Base-by-base conservation (phyloP, 345 rosid species). In the Ceriops tagal region DNA sequence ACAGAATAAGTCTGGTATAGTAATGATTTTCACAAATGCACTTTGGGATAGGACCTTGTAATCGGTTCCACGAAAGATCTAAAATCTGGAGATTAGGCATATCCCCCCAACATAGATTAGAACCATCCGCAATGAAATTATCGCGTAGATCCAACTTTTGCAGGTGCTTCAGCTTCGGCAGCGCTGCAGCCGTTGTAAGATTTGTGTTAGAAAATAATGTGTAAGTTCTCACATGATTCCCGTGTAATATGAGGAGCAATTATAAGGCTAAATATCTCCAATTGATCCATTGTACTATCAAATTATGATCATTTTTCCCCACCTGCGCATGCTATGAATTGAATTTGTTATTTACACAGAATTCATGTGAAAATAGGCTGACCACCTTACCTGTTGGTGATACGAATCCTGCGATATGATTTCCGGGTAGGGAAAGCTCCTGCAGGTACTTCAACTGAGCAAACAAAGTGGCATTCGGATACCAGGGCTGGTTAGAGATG, bases 391-490 rank as follows among this genome's bases (percentile, higher is more conserved):
- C 75, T 7, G 47, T 9, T 39, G 61, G 61, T 72, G 76, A 65
- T 32, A n/a, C 52, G 71, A 69, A 75, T 64, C 70, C 70, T 3
- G 28, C 30, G 6, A 75, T 64, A 1, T 35, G 16, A 37, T 75
- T 75, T 26, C 73, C 62, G 2, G 70, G 24, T 37, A 69, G 58
- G 21, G 58, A 30, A 35, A 75, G 73, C 18, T 63, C 35, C 21
- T 58, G 60, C 34, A 67, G 37, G 16, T 51, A 61, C 20, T 53
- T 30, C 24, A 73, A 73, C 67, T 53, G 62, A 53, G 73, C 61
- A 63, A 69, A 69, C 3, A 69, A n/a, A 6, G 73, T 69, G 19
- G 70, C 62, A 61, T 69, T 58, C 27, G 69, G 73, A 32, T 47
- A 58, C 70, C 78, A 75, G 1, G 10, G 0, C 49, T 11, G 49